phyloP scores from a whole-genome alignment of 441 rosid species.

The Corymbia calophylla region DNA sequence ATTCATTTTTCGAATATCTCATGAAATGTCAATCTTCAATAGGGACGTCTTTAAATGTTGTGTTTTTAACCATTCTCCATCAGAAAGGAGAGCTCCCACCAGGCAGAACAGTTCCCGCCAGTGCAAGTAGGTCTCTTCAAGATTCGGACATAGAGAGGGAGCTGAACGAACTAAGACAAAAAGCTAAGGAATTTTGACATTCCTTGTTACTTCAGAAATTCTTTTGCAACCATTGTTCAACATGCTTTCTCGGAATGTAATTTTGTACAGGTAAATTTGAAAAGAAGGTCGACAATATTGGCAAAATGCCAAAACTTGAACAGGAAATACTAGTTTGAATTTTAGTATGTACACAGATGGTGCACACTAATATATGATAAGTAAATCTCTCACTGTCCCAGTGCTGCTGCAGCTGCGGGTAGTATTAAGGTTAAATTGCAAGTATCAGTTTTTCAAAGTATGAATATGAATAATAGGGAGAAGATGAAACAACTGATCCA shows the following conservation, averaged over 20 bases:
- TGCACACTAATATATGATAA: neutral
- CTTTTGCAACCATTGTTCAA: neutral
- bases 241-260: neutral
- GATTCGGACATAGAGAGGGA: conserved; percentile 62
- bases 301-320: neutral
- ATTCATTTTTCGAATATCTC: neutral
- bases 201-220: neutral
- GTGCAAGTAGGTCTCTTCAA: conserved; percentile 19
- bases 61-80: neutral
- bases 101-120: conserved; percentile 35
- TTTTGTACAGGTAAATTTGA: neutral
- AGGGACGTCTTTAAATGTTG: neutral
- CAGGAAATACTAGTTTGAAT: neutral
- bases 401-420: neutral
- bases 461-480: neutral
- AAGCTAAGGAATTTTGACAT: conserved; percentile 43
- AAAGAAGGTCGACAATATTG: neutral
- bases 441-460: neutral
- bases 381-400: neutral
- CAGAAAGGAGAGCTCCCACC: conserved; percentile 78
- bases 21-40: neutral
- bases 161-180: conserved; percentile 57
- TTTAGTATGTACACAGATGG: neutral
- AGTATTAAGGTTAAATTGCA: neutral
- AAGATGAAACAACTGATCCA: neutral